Evolutionary conservation across 805 yeast species (phyloP).

Genomic region (Hanseniaspora clermontiae): DNA sequence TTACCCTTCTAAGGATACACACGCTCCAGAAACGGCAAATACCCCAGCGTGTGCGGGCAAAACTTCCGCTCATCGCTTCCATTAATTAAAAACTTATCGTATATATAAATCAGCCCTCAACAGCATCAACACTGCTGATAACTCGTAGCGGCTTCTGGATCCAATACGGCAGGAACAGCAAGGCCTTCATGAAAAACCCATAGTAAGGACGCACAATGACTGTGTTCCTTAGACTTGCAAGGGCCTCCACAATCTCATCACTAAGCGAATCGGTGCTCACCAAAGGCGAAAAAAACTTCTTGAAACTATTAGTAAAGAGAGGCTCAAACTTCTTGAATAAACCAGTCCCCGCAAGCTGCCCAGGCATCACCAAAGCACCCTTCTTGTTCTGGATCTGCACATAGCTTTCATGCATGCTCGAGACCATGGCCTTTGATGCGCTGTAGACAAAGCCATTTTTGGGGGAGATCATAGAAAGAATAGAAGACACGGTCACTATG

Average conservation of each 20-base stretch:
- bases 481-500: slow-evolving; percentile 11
- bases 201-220: slow-evolving; percentile 32
- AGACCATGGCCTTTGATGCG: slow-evolving; percentile 33
- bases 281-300: slow-evolving; percentile 33
- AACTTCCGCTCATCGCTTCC: not conserved
- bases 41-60: not conserved
- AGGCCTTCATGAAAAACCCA: slow-evolving; percentile 30
- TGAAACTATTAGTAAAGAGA: slow-evolving; percentile 17
- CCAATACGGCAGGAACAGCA: slow-evolving; percentile 29
- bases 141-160: slow-evolving; percentile 23
- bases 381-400: slow-evolving; percentile 21
- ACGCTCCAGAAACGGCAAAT: too few species aligned
- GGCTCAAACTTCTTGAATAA: slow-evolving; percentile 33
- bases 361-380: slow-evolving; percentile 32
- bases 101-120: not conserved
- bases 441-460: slow-evolving; percentile 32
- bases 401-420: slow-evolving; percentile 33
- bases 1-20: too few species aligned
- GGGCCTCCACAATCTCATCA: slow-evolving; percentile 20
- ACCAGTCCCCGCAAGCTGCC: slow-evolving; percentile 30
- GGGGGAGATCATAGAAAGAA: slow-evolving; percentile 33
- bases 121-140: slow-evolving; percentile 16
- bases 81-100: not conserved
- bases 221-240: slow-evolving; percentile 29
- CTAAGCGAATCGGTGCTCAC: slow-evolving; percentile 29